Evolutionary conservation across 1,284 basidiomycete genomes (phyloP).

Genomic region (Boletus semigastroideus): DNA sequence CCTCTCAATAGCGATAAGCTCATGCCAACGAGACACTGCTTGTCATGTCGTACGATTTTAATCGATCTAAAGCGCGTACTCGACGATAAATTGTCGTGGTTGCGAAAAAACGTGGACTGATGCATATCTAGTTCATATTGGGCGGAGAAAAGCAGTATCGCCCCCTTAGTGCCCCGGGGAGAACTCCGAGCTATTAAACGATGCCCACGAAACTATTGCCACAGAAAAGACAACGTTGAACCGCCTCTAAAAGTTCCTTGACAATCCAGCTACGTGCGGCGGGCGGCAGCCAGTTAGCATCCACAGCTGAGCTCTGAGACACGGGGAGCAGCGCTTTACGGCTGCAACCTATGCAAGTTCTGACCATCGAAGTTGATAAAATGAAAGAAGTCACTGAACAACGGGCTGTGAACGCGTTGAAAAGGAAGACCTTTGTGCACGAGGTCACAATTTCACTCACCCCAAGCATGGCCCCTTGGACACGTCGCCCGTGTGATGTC

Average conservation of each 20-base stretch:
- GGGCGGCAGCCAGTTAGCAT: conserved; percentile 41
- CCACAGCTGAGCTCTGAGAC: conserved; percentile 32
- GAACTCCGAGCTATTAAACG: conserved; percentile 33
- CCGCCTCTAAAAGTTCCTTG: conserved; percentile 61
- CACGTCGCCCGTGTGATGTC: conserved; percentile 60
- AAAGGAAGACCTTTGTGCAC: conserved; percentile 20
- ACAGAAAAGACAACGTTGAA: conserved; percentile 63
- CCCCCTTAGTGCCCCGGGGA: conserved; percentile 25
- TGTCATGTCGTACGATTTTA: conserved; percentile 34
- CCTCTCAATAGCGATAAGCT: conserved; percentile 22
- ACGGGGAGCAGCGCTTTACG: conserved; percentile 66
- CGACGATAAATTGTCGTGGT: conserved; percentile 26
- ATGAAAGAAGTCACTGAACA: conserved; percentile 74
- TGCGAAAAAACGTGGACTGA: conserved; percentile 26
- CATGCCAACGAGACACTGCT: conserved; percentile 27
- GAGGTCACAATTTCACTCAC: conserved; percentile 38
- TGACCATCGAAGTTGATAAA: conserved; percentile 61
- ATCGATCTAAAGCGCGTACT: conserved; percentile 20
- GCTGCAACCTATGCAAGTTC: conserved; percentile 69
- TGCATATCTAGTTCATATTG: conserved; percentile 32
- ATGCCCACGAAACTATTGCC: conserved; percentile 64
- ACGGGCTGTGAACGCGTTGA: conserved; percentile 45
- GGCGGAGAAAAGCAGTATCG: conserved; percentile 28
- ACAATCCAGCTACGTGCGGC: conserved; percentile 61
- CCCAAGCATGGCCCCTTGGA: conserved; percentile 66